These are phyloP conservation scores for Penicillium roqueforti DNA, from an alignment of 495 filamentous ascomycete genomes.

Conservation along the genomic window DNA sequence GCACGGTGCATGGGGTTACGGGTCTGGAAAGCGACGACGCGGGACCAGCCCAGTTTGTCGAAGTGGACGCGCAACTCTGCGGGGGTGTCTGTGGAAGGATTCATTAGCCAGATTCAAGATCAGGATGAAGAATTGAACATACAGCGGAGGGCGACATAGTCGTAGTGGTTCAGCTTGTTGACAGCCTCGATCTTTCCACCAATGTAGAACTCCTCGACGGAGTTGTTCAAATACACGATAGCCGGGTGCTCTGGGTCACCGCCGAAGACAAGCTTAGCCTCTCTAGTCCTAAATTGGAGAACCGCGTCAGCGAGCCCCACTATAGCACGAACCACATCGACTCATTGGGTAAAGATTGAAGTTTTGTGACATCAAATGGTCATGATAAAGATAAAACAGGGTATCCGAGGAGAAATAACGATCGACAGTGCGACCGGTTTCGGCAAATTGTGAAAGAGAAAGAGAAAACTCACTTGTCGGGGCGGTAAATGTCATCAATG, in stretches of 20 bases:
- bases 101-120: not conserved
- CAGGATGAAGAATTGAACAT: conserved; percentile 28
- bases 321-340: conserved; percentile 16
- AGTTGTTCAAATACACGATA: conserved; percentile 78
- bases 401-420: conserved; percentile 2
- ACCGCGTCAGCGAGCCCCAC: conserved; percentile 34
- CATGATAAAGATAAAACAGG: not conserved
- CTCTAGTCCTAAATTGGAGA: conserved; percentile 60
- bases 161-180: conserved; percentile 93
- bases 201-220: conserved; percentile 81
- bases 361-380: conserved; percentile 3
- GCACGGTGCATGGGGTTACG: conserved; percentile 98
- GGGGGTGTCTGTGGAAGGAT: conserved; percentile 66
- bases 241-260: conserved; percentile 92
- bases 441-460: conserved; percentile 5
- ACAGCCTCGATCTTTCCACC: conserved; percentile 94
- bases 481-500: conserved; percentile 92
- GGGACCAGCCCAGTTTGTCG: conserved; percentile 96
- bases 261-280: conserved; percentile 92
- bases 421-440: conserved; percentile 10
- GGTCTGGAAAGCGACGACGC: conserved; percentile 98
- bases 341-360: conserved; percentile 6
- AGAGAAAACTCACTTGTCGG: conserved; percentile 73
- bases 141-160: conserved; percentile 96
- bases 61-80: conserved; percentile 94